Conservation (phyloP, 2,329 filamentous ascomycete genomes). For the Volutella citrinella region DNA sequence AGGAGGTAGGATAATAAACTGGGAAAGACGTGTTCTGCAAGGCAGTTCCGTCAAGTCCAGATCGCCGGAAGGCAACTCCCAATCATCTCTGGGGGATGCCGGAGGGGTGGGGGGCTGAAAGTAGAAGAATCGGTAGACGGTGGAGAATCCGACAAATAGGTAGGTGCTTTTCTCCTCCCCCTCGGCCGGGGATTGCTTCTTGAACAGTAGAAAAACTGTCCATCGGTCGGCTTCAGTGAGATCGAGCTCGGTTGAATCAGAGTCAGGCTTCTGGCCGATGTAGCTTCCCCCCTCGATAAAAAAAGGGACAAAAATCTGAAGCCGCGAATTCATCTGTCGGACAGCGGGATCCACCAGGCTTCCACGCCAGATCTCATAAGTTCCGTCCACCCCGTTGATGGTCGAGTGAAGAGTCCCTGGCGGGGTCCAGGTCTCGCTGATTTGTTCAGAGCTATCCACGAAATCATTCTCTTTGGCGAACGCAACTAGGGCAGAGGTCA, state of each 20-base stretch:
- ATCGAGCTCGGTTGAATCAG: constrained; percentile 60
- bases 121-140: constrained; percentile 82
- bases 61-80: constrained; percentile 44
- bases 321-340: constrained; percentile 69
- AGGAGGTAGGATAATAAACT: constrained; percentile 87
- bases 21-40: constrained; percentile 80
- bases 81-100: constrained; percentile 35
- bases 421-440: constrained; percentile 56
- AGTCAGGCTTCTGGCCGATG: constrained; percentile 50
- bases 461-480: constrained; percentile 63
- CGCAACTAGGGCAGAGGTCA: constrained; percentile 50
- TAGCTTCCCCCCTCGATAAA: constrained; percentile 92
- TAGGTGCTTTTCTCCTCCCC: constrained; percentile 58
- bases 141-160: constrained; percentile 83
- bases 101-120: constrained; percentile 49
- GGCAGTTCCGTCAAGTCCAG: constrained; percentile 60
- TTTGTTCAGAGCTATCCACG: constrained; percentile 51
- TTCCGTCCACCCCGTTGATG: constrained; percentile 58
- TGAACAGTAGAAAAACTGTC: constrained; percentile 87
- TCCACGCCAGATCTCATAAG: constrained; percentile 83
- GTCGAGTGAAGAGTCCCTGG: constrained; percentile 70
- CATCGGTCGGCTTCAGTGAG: constrained; percentile 76
- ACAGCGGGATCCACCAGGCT: constrained; percentile 68
- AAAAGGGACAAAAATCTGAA: constrained; percentile 79
- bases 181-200: constrained; percentile 50